Conservation (phyloP, 768 basidiomycete genomes). For the Tricholoma furcatifolium region DNA sequence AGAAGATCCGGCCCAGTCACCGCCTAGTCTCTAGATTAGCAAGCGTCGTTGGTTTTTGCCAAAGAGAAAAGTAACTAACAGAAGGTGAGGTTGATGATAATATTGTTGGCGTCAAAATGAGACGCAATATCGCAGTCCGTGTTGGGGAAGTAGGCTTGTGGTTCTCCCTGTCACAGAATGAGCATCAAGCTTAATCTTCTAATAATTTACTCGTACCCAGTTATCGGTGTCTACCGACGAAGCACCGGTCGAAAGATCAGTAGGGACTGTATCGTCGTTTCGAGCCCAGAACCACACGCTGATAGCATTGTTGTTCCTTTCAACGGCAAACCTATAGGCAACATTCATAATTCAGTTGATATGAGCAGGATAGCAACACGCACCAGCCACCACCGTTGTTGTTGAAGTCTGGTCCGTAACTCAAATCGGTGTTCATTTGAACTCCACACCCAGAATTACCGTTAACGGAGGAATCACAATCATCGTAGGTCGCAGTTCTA, state of each 20-base stretch:
- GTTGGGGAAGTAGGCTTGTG: conserved; percentile 59
- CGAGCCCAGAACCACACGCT: conserved; percentile 77
- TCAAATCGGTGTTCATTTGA: conserved; percentile 31
- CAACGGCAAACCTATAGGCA: conserved; percentile 54
- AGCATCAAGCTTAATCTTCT: not conserved
- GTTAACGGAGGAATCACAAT: conserved; percentile 42
- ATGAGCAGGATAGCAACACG: conserved; percentile 9
- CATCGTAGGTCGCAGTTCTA: conserved; percentile 27
- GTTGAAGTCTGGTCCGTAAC: conserved; percentile 62
- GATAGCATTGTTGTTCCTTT: conserved; percentile 53
- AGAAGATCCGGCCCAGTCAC: conserved; percentile 52
- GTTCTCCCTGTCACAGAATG: conserved; percentile 41
- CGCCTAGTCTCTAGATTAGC: conserved; percentile 33
- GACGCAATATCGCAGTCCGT: conserved; percentile 54
- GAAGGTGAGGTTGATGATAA: conserved; percentile 59
- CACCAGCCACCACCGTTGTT: conserved; percentile 59
- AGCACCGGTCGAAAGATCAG: conserved; percentile 43
- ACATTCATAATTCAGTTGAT: not conserved
- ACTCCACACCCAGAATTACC: conserved; percentile 50
- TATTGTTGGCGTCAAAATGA: conserved; percentile 57
- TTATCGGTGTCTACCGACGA: conserved; percentile 41
- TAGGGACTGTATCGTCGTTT: conserved; percentile 43
- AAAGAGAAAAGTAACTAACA: conserved; percentile 23
- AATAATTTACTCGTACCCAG: conserved; percentile 45
- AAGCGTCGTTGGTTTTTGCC: no score